These are phyloP conservation scores for Colletotrichum endophyticum DNA, from an alignment of 2,329 filamentous ascomycete genomes.

Conservation along the genomic window DNA sequence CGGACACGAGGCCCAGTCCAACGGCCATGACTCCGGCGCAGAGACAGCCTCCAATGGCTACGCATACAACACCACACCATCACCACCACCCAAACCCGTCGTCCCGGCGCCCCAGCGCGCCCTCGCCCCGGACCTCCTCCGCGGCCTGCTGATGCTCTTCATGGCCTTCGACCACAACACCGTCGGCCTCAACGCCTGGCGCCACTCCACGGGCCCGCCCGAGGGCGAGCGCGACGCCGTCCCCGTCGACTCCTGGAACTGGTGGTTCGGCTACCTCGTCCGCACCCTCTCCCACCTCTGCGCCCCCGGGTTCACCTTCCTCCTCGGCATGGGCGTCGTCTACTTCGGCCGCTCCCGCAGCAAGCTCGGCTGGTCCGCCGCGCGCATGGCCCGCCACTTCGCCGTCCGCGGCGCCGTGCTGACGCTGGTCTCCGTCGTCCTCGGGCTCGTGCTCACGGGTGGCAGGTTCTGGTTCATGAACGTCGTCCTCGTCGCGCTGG, in stretches of 20 bases:
- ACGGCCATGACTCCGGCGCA: background rate
- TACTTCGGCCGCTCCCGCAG: conserved; percentile 48
- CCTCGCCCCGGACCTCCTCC: conserved; percentile 48
- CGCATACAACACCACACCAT: background rate
- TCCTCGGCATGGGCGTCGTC: conserved; percentile 50
- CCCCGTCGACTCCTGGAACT: conserved; percentile 41
- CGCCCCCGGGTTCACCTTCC: conserved; percentile 48
- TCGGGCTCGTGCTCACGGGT: conserved; percentile 35
- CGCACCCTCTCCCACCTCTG: conserved; percentile 50
- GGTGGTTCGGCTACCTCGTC: conserved; percentile 38
- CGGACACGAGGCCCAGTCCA: background rate
- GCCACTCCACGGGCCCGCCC: conserved; percentile 40
- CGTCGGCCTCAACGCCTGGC: conserved; percentile 44
- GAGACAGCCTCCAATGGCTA: background rate
- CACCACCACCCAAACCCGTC: background rate
- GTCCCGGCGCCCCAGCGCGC: conserved; percentile 28
- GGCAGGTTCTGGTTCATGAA: conserved; percentile 48
- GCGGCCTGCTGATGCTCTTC: conserved; percentile 47
- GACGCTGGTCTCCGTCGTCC: conserved; percentile 32
- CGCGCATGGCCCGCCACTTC: conserved; percentile 42
- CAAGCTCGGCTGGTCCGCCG: conserved; percentile 41
- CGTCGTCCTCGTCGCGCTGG: conserved; percentile 47
- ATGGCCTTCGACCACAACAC: conserved; percentile 50
- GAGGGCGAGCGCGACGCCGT: conserved; percentile 39
- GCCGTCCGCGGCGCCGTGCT: conserved; percentile 39